These are phyloP conservation scores for Fibroporia radiculosa DNA, from an alignment of 768 basidiomycete genomes.

Conservation along the genomic window DNA sequence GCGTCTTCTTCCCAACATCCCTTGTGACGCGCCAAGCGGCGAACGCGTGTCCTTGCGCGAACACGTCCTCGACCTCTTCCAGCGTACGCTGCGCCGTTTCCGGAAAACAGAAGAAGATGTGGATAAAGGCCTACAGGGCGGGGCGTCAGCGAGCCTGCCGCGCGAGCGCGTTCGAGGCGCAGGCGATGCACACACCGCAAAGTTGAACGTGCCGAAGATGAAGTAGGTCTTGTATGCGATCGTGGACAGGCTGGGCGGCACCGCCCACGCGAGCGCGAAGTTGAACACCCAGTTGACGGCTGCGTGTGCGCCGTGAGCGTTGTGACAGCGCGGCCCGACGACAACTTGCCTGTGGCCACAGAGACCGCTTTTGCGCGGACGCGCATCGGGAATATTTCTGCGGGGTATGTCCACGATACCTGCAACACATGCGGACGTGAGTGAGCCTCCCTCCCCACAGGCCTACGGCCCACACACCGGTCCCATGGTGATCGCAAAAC, in stretches of 20 bases:
- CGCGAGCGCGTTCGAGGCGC: too few species aligned
- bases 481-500: slow-evolving; percentile 70
- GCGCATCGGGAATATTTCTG: slow-evolving; percentile 62
- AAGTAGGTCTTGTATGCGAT: slow-evolving; percentile 76
- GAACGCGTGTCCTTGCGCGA: slow-evolving; percentile 59
- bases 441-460: background rate
- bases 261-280: slow-evolving; percentile 67
- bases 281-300: slow-evolving; percentile 57
- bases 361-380: slow-evolving; percentile 57
- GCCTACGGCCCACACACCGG: slow-evolving; percentile 34
- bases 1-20: slow-evolving; percentile 54
- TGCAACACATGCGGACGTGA: background rate
- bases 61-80: slow-evolving; percentile 76
- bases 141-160: background rate
- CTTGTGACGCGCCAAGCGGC: slow-evolving; percentile 63
- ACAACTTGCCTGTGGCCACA: slow-evolving; percentile 25
- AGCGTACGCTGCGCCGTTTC: slow-evolving; percentile 68
- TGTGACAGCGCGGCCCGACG: slow-evolving; percentile 2
- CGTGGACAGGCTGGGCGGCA: slow-evolving; percentile 57
- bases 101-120: slow-evolving; percentile 74
- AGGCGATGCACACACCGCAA: slow-evolving; percentile 36
- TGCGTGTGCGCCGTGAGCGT: background rate
- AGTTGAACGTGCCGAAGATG: slow-evolving; percentile 73
- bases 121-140: slow-evolving; percentile 33
- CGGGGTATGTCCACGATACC: slow-evolving; percentile 48